Evolutionary conservation across 2,329 filamentous ascomycete genomes (phyloP), one percentile per base, ranked within the genome.

Genomic region (Cryphonectria radicalis): DNA sequence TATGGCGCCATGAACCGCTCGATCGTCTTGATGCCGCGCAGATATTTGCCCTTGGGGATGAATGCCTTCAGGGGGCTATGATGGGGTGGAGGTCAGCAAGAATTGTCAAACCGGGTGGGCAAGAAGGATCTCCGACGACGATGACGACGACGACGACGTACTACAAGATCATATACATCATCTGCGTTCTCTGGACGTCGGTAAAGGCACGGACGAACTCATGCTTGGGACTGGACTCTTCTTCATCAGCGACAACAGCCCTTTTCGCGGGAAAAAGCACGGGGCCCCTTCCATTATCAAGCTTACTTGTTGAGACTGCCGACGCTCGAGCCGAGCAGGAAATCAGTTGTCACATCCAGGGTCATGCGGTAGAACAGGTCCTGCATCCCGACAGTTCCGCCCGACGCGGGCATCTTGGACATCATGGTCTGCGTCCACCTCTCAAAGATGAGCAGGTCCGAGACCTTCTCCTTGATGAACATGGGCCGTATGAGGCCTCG

Each of bases 1-100:
- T 88, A 94, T 0, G 88, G 88, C 72, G 88, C 85, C 10, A 94
- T 87, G 78, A 95, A 95, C 22, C 86, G 80, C 76, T 95, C 89
- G 78, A 95, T 87, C 8, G 85, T 82, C 66, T 86, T 85, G 71
- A 95, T 85, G n/a, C 87, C 86, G n/a, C 83, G 80, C 73, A 88
- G 83, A 81, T 93, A 94, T 32, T 83, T 80, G 55, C 82, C 83
- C 55, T 87, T 88, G 0, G 91, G 88, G 50, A 93, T 79, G 43
- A 92, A 76, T 19, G 79, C 77, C 69, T 86, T 86, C 50, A 93
- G 81, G 0, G 91, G 88, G 3, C 89, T 91, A 64, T 42, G 40
- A 32, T 5, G 37, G 19, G 19, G 6, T 13, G 37, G 13, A 13
- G 63, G 66, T 37, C 64, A 53, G 43, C 17, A 46, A 32, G 62